A percentile compares a stretch with the other conserved stretches of the same genome.
Conservation (phyloP, 805 yeast genomes). For the Wickerhamomyces hampshirensis region DNA sequence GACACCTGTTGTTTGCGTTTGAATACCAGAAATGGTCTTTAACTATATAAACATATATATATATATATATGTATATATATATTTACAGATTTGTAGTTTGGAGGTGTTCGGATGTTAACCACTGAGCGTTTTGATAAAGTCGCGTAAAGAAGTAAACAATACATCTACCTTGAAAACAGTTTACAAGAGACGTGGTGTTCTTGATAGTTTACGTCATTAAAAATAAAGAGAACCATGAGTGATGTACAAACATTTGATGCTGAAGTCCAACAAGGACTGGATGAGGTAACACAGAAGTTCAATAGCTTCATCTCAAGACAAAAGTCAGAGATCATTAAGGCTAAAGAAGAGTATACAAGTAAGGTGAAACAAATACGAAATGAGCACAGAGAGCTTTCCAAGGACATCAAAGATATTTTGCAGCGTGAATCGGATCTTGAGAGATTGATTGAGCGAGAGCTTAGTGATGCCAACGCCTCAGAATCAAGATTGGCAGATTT, state of each 20-base stretch:
- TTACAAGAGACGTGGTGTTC: no score
- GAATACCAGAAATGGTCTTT: no score
- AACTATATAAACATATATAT: no score
- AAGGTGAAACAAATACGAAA: constrained; percentile 29
- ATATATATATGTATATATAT: no score
- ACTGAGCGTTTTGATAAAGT: constrained; percentile 1
- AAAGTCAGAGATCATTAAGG: constrained; percentile 28
- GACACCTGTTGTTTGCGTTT: not conserved
- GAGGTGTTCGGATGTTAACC: not conserved
- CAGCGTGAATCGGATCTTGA: constrained; percentile 12
- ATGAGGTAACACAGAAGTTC: constrained; percentile 33
- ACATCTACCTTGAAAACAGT: no score
- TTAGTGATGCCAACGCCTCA: constrained; percentile 26
- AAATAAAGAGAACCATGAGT: constrained; percentile 10
- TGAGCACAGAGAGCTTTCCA: constrained; percentile 28
- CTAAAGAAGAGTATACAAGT: constrained; percentile 31
- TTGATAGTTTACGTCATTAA: not conserved
- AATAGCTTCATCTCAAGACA: constrained; percentile 31
- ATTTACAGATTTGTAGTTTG: not conserved
- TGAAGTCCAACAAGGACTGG: constrained; percentile 33
- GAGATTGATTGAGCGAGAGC: constrained; percentile 8
- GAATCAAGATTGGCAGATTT: constrained; percentile 31
- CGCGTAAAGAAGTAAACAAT: not conserved
- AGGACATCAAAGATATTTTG: constrained; percentile 10
- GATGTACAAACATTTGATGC: constrained; percentile 30